Conservation (phyloP, 192 early-diverging fungal species). For the Rhizophagus prolifer region DNA sequence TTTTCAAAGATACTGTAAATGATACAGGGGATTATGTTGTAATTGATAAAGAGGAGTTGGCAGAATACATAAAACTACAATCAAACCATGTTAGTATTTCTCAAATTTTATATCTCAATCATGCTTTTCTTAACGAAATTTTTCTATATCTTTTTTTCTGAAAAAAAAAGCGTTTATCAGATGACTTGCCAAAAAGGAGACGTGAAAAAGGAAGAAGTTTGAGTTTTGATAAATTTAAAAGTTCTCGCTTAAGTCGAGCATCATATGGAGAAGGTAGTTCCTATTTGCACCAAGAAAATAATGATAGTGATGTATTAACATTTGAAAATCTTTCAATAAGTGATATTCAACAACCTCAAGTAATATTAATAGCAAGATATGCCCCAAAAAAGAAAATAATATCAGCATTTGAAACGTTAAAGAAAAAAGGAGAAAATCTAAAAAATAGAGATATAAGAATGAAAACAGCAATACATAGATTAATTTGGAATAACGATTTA, state of each 20-base stretch:
- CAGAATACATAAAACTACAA: background rate
- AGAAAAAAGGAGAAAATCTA: background rate
- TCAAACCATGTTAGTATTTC: background rate
- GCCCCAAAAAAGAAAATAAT: background rate
- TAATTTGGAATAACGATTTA: slow-evolving; percentile 13
- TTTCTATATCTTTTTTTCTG: background rate
- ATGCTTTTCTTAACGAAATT: background rate
- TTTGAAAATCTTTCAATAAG: background rate
- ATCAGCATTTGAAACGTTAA: background rate
- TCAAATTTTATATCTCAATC: background rate
- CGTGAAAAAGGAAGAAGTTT: background rate
- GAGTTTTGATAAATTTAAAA: background rate
- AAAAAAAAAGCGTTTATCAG: background rate
- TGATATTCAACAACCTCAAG: background rate
- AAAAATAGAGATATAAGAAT: background rate
- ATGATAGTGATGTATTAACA: background rate
- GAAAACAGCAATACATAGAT: slow-evolving; percentile 4
- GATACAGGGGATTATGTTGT: background rate
- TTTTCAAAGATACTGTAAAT: background rate
- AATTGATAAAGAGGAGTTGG: background rate
- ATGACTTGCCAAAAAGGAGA: background rate
- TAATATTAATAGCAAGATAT: background rate
- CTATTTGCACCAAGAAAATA: background rate
- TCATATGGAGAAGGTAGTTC: background rate
- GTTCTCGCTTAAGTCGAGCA: background rate